Conservation (phyloP, 441 rosid species). For the Macaranga tanarius region DNA sequence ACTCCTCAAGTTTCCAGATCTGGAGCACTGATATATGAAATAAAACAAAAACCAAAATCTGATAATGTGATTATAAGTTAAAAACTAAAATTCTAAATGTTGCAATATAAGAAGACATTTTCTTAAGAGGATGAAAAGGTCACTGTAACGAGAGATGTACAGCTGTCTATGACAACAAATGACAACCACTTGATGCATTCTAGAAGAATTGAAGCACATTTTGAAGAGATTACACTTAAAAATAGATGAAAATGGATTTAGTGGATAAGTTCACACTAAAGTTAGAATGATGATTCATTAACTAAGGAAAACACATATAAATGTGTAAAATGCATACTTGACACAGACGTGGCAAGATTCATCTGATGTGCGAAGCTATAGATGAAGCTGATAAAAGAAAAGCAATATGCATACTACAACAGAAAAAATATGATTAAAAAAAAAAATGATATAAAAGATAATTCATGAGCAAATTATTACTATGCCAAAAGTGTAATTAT, state of each 20-base stretch:
- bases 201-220: no score
- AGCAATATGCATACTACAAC: conserved; percentile 68
- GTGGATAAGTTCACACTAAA: not conserved
- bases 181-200: not conserved
- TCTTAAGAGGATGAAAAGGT: not conserved
- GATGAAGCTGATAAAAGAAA: conserved; percentile 77
- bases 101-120: not conserved
- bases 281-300: not conserved
- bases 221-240: not conserved
- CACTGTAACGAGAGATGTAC: not conserved
- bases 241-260: not conserved
- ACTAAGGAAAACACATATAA: conserved; percentile 4
- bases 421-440: conserved; percentile 22
- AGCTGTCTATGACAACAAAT: not conserved
- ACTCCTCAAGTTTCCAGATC: no score
- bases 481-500: no score
- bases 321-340: conserved; percentile 45
- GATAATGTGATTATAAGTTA: not conserved
- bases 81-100: not conserved
- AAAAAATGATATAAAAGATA: conserved; percentile 23
- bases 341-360: conserved; percentile 56
- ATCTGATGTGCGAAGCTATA: conserved; percentile 45
- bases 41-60: conserved; percentile 8
- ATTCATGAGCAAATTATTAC: not conserved
- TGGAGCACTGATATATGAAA: conserved; percentile 52